A percentile compares a stretch with the other conserved stretches of the same genome.
Evolutionary conservation across 192 early-diverging fungal species (phyloP).

Genomic region (Coemansia pectinata): DNA sequence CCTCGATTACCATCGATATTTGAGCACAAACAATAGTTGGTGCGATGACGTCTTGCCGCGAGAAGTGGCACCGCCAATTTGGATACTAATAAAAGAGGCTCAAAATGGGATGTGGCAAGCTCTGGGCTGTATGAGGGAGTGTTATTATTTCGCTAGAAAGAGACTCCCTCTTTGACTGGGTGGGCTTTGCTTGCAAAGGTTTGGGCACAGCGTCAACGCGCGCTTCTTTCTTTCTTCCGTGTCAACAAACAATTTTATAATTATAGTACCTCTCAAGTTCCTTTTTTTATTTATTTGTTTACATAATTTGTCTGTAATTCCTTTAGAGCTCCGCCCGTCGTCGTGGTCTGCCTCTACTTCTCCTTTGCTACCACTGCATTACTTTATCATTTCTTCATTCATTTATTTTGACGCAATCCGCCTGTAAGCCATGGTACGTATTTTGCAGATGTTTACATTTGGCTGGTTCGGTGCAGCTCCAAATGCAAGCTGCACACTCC

Average conservation of each 20-base stretch:
- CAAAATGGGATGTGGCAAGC: too few relatives aligned
- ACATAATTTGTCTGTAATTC: constrained; percentile 6
- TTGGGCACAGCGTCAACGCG: too few relatives aligned
- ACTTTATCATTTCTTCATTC: background rate
- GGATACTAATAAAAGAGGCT: background rate
- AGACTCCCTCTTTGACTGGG: background rate
- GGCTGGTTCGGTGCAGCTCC: background rate
- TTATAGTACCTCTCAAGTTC: background rate
- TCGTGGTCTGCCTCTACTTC: background rate
- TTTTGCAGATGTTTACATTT: background rate
- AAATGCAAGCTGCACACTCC: background rate
- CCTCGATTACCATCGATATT: constrained; percentile 53
- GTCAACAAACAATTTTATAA: constrained; percentile 7
- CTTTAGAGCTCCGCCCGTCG: constrained; percentile 2
- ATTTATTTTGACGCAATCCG: background rate
- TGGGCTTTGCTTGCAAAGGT: background rate
- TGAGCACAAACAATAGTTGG: constrained; percentile 2
- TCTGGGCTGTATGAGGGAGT: background rate
- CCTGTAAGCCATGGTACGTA: background rate
- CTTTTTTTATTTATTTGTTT: constrained; percentile 1
- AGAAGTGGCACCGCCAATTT: background rate
- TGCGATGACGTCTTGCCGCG: background rate
- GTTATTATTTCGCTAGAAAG: background rate
- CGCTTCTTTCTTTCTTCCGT: background rate
- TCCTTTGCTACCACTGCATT: background rate